A percentile compares a stretch with the other conserved stretches of the same genome.
Conservation (phyloP, 78 protist genomes). For the Goniomonas avonlea region DNA sequence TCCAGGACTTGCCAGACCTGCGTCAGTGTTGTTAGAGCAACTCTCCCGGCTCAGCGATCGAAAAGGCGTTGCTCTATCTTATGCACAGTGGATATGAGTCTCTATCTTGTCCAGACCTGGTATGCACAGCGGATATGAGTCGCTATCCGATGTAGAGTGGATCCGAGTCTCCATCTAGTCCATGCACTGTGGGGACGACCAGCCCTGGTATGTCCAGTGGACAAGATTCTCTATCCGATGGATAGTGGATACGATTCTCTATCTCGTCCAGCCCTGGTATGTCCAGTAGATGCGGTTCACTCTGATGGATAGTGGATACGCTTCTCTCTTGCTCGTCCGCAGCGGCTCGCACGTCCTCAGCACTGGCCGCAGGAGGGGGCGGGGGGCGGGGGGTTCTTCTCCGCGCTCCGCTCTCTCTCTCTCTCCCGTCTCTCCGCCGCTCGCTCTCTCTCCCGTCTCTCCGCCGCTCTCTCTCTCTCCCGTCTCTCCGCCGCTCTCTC, state of each 20-base stretch:
- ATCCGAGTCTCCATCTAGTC: too few species aligned
- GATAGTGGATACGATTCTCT: too few species aligned
- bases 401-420: slow-evolving; percentile 71
- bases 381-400: background rate
- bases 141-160: background rate
- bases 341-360: background rate
- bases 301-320: background rate
- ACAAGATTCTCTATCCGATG: too few species aligned
- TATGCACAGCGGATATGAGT: background rate
- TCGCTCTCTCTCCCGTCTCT: too few species aligned
- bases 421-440: too few species aligned
- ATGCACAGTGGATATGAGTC: background rate
- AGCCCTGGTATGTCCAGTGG: too few species aligned
- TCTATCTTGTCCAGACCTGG: background rate
- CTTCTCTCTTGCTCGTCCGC: background rate
- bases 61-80: background rate
- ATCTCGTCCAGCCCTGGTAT: too few species aligned
- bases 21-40: too few species aligned
- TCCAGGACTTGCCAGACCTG: slow-evolving; percentile 61
- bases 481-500: too few species aligned
- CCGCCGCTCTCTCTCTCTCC: too few species aligned
- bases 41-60: background rate
- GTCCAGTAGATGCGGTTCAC: too few species aligned
- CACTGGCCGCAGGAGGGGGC: background rate
- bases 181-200: too few species aligned